Base-by-base conservation (phyloP, 192 early-diverging fungal species). In the Coemansia sp. region DNA sequence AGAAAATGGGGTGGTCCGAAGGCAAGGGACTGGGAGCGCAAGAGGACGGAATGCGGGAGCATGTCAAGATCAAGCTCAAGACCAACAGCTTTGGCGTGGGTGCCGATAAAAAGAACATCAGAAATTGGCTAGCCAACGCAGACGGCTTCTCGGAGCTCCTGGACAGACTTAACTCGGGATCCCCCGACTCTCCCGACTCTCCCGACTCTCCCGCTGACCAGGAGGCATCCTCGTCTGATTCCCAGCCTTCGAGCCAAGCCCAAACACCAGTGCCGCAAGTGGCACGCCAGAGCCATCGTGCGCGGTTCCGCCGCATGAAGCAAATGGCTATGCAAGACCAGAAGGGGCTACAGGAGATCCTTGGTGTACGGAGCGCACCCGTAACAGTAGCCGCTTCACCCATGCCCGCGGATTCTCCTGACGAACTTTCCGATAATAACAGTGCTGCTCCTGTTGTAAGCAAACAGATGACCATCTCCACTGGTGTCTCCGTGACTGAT, bases 71-170 rank as follows among this genome's bases (percentile, higher is more conserved):
- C 52, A 79, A 81, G 41, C 71, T 92, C 29, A 98, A 97, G 83
- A 82, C 86, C 50, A 87, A 97, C 74, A 89, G 86, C 60, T 76
- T 89, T n/a, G 96, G 96, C 55, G 72, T 98, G 14, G 96, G 96
- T 20, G 94, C 94, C 1, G 90, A 89, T 44, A 87, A 87, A 59
- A 93, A 93, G 31, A 88, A 86, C 8, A 85, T 82, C 30, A 91
- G 96, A 64, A 97, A 97, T 73, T 98, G 96, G 96, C 84, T 98
- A 17, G 94, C 90, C 55, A 94, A 95, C 72, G 86, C 94, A 6
- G 87, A 84, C 57, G 96, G 92, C 1, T 97, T 96, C 65, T 84
- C 86, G 9, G 81, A 81, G 36, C 83, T 98, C 17, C 82, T 98
- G 63, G 84, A 83, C 41, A 84, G 87, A n/a, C 75, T 98, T 34